Evolutionary conservation across 192 early-diverging fungal species (phyloP).

Genomic region (Gaertneriomyces semiglobifer): DNA sequence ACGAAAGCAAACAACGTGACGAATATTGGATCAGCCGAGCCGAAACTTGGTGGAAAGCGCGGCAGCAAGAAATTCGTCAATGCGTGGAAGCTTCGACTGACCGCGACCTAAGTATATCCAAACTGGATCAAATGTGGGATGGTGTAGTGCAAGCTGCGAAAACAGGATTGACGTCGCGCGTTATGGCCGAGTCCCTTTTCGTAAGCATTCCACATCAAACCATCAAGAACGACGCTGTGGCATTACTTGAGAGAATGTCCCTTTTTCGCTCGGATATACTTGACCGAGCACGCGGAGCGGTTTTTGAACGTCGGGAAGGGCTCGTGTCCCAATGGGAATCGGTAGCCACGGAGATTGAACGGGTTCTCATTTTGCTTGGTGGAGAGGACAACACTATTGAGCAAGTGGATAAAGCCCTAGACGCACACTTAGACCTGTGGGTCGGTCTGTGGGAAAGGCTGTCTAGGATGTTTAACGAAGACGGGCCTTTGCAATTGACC

Average conservation of each 20-base stretch:
- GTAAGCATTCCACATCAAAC: slow-evolving; percentile 15
- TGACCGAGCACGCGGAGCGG: background rate
- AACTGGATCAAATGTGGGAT: slow-evolving; percentile 17
- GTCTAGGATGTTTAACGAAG: background rate
- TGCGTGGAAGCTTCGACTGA: background rate
- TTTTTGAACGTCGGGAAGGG: background rate
- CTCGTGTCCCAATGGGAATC: slow-evolving; percentile 14
- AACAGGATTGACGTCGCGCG: background rate
- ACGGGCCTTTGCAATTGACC: background rate
- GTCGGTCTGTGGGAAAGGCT: background rate
- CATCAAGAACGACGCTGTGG: background rate
- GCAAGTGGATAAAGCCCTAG: background rate
- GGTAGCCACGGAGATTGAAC: slow-evolving; percentile 3
- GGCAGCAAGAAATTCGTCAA: background rate
- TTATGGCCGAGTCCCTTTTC: background rate
- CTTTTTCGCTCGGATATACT: slow-evolving; percentile 4
- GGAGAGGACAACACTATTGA: slow-evolving; percentile 3
- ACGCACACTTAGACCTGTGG: background rate
- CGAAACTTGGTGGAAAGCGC: slow-evolving; percentile 15
- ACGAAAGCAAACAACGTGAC: background rate
- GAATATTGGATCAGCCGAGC: slow-evolving; percentile 7
- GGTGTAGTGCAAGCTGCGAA: slow-evolving; percentile 3
- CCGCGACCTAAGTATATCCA: background rate
- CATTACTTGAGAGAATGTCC: slow-evolving; percentile 9
- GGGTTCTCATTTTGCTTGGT: background rate